phyloP scores from a whole-genome alignment of 768 basidiomycete genomes.

The Pleurotus citrinopileatus region DNA sequence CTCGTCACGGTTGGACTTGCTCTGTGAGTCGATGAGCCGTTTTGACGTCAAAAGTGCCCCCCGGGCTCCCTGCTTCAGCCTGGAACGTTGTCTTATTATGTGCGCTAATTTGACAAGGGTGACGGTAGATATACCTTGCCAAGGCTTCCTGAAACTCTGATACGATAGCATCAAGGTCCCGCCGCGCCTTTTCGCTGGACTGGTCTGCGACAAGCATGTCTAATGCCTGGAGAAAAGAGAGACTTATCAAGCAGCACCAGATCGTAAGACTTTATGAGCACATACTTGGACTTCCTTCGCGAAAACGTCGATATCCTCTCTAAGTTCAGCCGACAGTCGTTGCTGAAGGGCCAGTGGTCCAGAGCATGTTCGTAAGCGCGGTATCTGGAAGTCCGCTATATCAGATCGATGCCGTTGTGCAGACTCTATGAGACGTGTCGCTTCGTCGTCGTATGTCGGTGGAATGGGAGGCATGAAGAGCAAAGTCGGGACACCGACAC shows the following conservation, averaged over 20 bases:
- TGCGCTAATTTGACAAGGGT: neutral
- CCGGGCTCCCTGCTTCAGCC: constrained; percentile 66
- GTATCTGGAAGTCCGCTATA: constrained; percentile 68
- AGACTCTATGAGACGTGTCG: constrained; percentile 44
- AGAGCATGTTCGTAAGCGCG: constrained; percentile 63
- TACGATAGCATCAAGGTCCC: constrained; percentile 47
- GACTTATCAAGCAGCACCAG: constrained; percentile 6
- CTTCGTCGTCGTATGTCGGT: constrained; percentile 48
- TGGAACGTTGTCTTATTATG: constrained; percentile 6
- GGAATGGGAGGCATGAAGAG: constrained; percentile 67
- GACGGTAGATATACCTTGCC: constrained; percentile 39
- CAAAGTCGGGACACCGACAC: no score
- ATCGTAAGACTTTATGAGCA: no score
- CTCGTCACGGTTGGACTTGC: constrained; percentile 63
- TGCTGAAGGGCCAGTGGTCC: constrained; percentile 75
- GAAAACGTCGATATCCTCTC: constrained; percentile 69
- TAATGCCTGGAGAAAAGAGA: constrained; percentile 44
- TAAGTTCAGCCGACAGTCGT: constrained; percentile 67
- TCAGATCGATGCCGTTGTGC: constrained; percentile 59
- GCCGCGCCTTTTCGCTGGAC: constrained; percentile 48
- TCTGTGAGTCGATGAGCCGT: constrained; percentile 61
- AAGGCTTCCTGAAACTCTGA: constrained; percentile 46
- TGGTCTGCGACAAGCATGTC: constrained; percentile 75
- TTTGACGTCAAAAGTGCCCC: constrained; percentile 74
- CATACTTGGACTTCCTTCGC: constrained; percentile 67